phyloP scores from a whole-genome alignment of 768 basidiomycete genomes.

The Boletus rex-veris region DNA sequence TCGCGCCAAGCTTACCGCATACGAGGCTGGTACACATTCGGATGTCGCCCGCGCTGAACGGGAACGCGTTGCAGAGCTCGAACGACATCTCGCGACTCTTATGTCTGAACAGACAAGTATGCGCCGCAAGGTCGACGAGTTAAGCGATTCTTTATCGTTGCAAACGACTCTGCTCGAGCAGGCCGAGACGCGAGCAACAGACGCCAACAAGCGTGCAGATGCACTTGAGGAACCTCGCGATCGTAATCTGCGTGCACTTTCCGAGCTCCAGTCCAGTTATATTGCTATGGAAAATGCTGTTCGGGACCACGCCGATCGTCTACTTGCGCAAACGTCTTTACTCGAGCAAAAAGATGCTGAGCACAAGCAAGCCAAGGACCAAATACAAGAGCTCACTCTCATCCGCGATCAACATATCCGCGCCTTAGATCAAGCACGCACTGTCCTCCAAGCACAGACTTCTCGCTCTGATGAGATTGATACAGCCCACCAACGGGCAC shows the following conservation, averaged over 20 bases:
- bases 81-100: conserved; percentile 60
- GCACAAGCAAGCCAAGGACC: conserved; percentile 53
- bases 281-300: conserved; percentile 57
- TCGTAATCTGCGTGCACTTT: conserved; percentile 58
- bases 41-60: conserved; percentile 73
- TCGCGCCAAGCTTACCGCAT: conserved; percentile 87
- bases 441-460: conserved; percentile 72
- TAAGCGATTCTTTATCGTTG: conserved; percentile 67
- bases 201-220: conserved; percentile 75
- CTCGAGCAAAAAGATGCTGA: conserved; percentile 82
- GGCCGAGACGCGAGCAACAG: conserved; percentile 72
- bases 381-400: conserved; percentile 67
- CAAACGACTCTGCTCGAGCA: conserved; percentile 78
- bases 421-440: conserved; percentile 81
- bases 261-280: conserved; percentile 65
- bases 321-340: conserved; percentile 69
- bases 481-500: conserved; percentile 62
- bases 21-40: conserved; percentile 64
- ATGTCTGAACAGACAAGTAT: conserved; percentile 60
- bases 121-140: conserved; percentile 69
- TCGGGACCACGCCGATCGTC: conserved; percentile 72
- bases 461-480: conserved; percentile 79
- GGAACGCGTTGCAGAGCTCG: conserved; percentile 72
- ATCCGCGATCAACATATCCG: conserved; percentile 83
- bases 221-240: conserved; percentile 66